Evolutionary conservation across 2,329 filamentous ascomycete species (phyloP).

Genomic region (Phialocephala subalpina): DNA sequence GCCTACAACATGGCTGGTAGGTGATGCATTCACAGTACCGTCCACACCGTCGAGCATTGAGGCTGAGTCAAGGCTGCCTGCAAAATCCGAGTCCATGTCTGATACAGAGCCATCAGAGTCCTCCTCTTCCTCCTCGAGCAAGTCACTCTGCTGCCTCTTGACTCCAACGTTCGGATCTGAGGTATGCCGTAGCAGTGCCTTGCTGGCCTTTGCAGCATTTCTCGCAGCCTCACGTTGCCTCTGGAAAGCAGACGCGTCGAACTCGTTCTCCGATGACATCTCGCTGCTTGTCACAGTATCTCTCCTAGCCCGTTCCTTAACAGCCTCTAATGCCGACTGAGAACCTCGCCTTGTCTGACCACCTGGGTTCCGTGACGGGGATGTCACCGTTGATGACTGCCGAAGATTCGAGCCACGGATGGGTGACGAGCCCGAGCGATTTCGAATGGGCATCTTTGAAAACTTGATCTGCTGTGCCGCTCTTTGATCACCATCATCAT

Average conservation of each 20-base stretch:
- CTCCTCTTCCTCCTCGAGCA: conserved; percentile 59
- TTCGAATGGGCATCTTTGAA: conserved; percentile 90
- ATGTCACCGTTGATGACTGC: conserved; percentile 75
- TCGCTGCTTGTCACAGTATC: conserved; percentile 86
- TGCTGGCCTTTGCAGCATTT: conserved; percentile 61
- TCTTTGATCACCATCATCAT: conserved; percentile 76
- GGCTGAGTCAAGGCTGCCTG: conserved; percentile 73
- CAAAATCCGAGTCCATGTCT: conserved; percentile 70
- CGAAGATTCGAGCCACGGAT: conserved; percentile 71
- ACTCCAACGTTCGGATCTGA: conserved; percentile 51
- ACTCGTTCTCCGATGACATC: conserved; percentile 83
- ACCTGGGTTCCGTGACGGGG: conserved; percentile 62
- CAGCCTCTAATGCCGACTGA: conserved; percentile 73
- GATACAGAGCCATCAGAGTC: conserved; percentile 68
- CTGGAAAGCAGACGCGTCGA: conserved; percentile 72
- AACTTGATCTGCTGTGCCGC: conserved; percentile 94
- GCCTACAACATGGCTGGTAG: conserved; percentile 66
- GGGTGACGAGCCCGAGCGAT: conserved; percentile 88
- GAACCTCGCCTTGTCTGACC: conserved; percentile 68
- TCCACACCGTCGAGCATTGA: conserved; percentile 74
- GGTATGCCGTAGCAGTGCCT: conserved; percentile 61
- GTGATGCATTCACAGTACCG: conserved; percentile 61
- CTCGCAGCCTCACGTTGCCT: conserved; percentile 68
- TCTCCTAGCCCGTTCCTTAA: conserved; percentile 73
- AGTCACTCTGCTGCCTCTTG: conserved; percentile 47